phyloP scores from a whole-genome alignment of 176 grass and related monocot species.

The Bothriochloa decipiens region DNA sequence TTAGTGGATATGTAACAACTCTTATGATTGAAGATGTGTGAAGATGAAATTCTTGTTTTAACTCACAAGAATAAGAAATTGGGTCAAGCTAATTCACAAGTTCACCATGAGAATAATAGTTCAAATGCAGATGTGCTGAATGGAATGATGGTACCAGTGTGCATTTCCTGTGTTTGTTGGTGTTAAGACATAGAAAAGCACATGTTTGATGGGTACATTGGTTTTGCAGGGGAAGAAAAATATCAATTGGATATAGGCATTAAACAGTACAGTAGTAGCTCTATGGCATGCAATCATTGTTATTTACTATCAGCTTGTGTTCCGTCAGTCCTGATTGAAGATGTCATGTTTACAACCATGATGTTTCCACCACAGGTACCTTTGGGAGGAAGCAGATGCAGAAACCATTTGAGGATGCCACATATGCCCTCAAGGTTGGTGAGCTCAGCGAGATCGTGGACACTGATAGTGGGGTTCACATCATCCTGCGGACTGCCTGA shows the following conservation, averaged over 20 bases:
- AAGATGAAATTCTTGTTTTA: background rate
- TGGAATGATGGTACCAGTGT: background rate
- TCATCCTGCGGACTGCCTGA: slow-evolving; percentile 85
- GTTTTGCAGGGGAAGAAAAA: background rate
- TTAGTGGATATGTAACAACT: background rate
- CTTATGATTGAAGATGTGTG: background rate
- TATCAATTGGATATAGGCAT: background rate
- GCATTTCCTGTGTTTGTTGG: slow-evolving; percentile 6
- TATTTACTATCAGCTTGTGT: background rate
- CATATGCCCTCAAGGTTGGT: slow-evolving; percentile 68
- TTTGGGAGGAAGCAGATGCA: slow-evolving; percentile 93
- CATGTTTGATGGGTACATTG: background rate
- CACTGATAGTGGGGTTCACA: slow-evolving; percentile 89
- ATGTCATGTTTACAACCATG: slow-evolving; percentile 1
- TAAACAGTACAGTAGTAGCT: background rate
- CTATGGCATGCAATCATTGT: background rate
- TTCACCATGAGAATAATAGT: background rate
- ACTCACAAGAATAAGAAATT: slow-evolving; percentile 4
- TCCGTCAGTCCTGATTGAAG: background rate
- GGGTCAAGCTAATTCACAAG: background rate
- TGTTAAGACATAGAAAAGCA: background rate
- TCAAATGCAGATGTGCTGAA: background rate
- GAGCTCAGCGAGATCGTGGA: slow-evolving; percentile 81
- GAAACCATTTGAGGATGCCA: slow-evolving; percentile 90
- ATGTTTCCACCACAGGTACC: slow-evolving; percentile 48